Percentiles rank a stretch among this genome's conserved stretches.
These are phyloP conservation scores for Escovopsis sp. DNA, from an alignment of 2,329 filamentous ascomycete genomes.

Conservation along the genomic window DNA sequence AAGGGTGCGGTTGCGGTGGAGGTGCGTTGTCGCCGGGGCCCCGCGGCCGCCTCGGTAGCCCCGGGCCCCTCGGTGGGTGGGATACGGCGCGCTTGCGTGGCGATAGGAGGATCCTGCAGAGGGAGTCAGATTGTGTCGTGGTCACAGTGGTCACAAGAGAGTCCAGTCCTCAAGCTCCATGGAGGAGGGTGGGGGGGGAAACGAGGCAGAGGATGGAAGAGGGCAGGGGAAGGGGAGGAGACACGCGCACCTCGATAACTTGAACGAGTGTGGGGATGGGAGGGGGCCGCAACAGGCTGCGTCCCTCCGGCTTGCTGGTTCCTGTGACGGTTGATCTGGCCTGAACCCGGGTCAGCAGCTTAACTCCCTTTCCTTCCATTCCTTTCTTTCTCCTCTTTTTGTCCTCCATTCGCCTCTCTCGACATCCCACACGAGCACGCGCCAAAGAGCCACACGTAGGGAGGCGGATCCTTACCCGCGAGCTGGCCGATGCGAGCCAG, in stretches of 20 bases:
- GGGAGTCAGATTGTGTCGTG: conserved; percentile 2
- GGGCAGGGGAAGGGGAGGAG: not conserved
- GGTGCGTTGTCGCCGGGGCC: conserved; percentile 9
- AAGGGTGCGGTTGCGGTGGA: conserved; percentile 38
- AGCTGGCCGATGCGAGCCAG: conserved; percentile 37
- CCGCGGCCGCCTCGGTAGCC: conserved; percentile 22
- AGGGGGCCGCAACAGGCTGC: conserved; percentile 12
- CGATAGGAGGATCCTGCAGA: conserved; percentile 18
- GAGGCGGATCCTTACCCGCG: conserved; percentile 24
- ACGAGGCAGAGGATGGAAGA: not conserved
- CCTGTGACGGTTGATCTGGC: conserved; percentile 69
- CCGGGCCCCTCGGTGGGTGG: conserved; percentile 9
- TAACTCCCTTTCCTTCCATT: no score
- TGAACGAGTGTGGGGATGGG: conserved; percentile 14
- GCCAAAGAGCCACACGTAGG: conserved; percentile 4
- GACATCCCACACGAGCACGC: no score
- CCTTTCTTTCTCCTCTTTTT: no score
- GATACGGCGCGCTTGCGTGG: conserved; percentile 18
- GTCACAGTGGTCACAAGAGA: no score
- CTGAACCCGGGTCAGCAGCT: conserved; percentile 26
- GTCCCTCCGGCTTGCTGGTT: conserved; percentile 39
- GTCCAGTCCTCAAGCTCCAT: no score
- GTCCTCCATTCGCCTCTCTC: no score
- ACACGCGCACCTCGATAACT: conserved; percentile 22
- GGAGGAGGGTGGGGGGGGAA: no score